Evolutionary conservation across 805 yeast species (phyloP), one percentile per base, ranked within the genome.

Genomic region (Ogataea nitratoaversa): DNA sequence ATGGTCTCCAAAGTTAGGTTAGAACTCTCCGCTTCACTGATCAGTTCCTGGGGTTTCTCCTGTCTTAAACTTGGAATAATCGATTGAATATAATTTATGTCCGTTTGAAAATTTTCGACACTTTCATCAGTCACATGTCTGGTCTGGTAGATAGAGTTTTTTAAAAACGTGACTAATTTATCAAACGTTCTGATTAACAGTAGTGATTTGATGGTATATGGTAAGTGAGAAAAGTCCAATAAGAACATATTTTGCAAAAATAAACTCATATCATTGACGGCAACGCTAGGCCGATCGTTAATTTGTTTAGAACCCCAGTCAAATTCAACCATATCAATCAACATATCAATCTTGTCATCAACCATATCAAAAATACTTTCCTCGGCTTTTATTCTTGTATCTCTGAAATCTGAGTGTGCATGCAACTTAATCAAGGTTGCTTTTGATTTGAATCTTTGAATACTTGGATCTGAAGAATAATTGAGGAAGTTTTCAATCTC

Each of bases 131-230:
- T 79, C 49, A 78, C 79, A 1, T 71, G 73, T 1, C 79, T 75
- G 16, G 73, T 72, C 28, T 71, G 62, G 33, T 78, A 67, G 44
- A 90, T 67, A 8, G 80, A 68, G 32, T 72, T 71, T 46, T 84
- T 67, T 58, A 91, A 77, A 46, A 81, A 77, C 30, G 81, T 76
- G 0, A 95, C 80, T 44, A 93, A 74, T 48, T 84, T 80, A 65
- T 90, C 98, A 58, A 86, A 87, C 20, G 91, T 88, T 56, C 95
- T 76, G 49, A 88, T 80, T 44, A 90, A 74, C n/a, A 95, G 76
- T 44, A 89, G 66, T 3, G 91, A 80, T 50, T 85, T 77, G 42
- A 91, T 80, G 5, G 84, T 75, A 33, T 73, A 72, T 0, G 98
- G 97, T 34, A 93, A 68, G 43, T 84, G 84, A 9, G 84, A 81